Evolutionary conservation across 177 flowering plant species (phyloP), one percentile per base, ranked within the genome.

Genomic region (Vitis hybrid): DNA sequence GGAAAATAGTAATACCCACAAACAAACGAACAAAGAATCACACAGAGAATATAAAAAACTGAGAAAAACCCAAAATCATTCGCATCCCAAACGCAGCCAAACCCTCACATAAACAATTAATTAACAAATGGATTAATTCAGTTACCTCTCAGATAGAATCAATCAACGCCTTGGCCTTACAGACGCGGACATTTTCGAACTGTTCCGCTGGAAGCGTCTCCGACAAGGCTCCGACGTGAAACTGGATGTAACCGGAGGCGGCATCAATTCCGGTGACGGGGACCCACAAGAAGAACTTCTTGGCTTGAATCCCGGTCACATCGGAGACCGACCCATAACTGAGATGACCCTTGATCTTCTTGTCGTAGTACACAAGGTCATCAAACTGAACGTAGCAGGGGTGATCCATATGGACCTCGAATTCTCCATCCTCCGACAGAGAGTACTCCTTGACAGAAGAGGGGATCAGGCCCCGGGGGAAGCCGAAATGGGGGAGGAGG

Each of bases 301-400:
- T 90, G 1, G 87, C 93, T 70, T 89, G 90, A 62, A 92, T 90
- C 10, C 97, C 97, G 1, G 83, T 71, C 28, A 88, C 89, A 24
- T 78, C 79, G 2, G 76, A 58, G n/a, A 90, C 84, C 1, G 77
- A 72, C 1, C 93, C 93, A 33, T 80, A 84, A 2, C 59, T 78
- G 57, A 92, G 38, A 52, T 82, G 86, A 58, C 93, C 95, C 47
- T 66, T 79, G 64, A 24, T 24, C 28, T 24, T 24, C 28, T 24
- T 24, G 28, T 24, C 28, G 28, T 89, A 92, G 78, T 78, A 88
- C 7, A 89, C 92, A 33, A 86, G 68, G 63, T 78, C 76, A 44
- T 75, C 77, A 74, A 86, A 89, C 1, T 86, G 85, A 10, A 92
- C 91, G 62, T 90, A 87, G 66, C 95, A 90, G 0, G 82, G 64